These are phyloP conservation scores for Crithidia expoeki DNA, from an alignment of 208 protist species.

Conservation along the genomic window DNA sequence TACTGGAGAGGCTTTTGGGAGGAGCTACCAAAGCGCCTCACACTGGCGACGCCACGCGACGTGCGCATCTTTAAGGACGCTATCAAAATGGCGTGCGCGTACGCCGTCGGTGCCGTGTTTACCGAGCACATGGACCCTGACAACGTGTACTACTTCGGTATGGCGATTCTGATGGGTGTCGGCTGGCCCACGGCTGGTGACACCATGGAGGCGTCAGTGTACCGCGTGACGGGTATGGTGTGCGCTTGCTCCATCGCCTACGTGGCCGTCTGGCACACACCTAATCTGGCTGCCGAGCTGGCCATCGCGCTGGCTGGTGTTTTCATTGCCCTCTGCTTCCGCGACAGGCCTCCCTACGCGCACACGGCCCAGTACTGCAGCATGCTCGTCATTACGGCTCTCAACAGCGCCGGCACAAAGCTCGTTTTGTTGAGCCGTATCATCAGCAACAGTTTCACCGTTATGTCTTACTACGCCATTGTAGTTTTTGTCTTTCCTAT, in stretches of 20 bases:
- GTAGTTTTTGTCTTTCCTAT: constrained; percentile 68
- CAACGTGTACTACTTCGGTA: constrained; percentile 66
- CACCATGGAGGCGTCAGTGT: constrained; percentile 55
- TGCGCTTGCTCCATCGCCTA: constrained; percentile 54
- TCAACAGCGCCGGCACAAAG: constrained; percentile 35
- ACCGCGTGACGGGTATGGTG: constrained; percentile 60
- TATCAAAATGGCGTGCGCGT: constrained; percentile 54
- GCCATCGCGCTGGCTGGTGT: constrained; percentile 37
- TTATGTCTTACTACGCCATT: constrained; percentile 72
- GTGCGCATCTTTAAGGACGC: constrained; percentile 71
- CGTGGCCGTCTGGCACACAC: constrained; percentile 40
- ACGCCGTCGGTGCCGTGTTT: constrained; percentile 49
- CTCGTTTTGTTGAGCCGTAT: constrained; percentile 42
- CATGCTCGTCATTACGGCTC: constrained; percentile 40
- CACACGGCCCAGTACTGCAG: constrained; percentile 51
- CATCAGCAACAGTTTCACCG: constrained; percentile 50
- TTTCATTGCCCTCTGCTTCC: constrained; percentile 41
- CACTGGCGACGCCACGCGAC: constrained; percentile 62
- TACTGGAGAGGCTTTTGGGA: constrained; percentile 65
- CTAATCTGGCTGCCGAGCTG: constrained; percentile 30
- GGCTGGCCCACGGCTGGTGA: constrained; percentile 58
- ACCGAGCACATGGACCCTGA: constrained; percentile 51
- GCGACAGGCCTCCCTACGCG: constrained; percentile 35
- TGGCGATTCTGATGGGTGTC: constrained; percentile 71
- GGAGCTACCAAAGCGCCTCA: constrained; percentile 60